A percentile compares a stretch with the other conserved stretches of the same genome.
Conservation (phyloP, 163 green algal species). For the Prototheca stagnorum region DNA sequence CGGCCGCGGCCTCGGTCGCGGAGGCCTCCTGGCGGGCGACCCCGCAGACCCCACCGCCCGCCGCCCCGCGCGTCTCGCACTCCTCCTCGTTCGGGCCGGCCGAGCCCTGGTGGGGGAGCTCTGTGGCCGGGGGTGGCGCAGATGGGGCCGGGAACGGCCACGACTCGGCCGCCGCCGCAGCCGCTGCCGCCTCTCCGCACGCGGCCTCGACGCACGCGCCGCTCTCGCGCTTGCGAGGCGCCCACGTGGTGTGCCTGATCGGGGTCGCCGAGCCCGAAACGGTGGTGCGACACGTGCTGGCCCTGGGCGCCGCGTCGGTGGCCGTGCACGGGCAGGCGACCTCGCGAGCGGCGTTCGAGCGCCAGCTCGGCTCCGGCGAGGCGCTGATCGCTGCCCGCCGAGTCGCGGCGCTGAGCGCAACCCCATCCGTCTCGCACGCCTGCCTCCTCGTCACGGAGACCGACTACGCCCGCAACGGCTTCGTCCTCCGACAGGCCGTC, state of each 20-base stretch:
- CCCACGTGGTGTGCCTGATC: slow-evolving; percentile 17
- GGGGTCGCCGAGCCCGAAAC: slow-evolving; percentile 15
- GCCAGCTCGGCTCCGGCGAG: slow-evolving; percentile 17
- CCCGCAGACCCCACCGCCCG: too few relatives aligned
- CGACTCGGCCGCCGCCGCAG: too few relatives aligned
- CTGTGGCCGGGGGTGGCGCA: too few relatives aligned
- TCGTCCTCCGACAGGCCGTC: slow-evolving; percentile 16
- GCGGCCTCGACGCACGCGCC: too few relatives aligned
- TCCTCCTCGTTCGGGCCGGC: too few relatives aligned
- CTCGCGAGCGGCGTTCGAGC: slow-evolving; percentile 20
- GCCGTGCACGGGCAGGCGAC: slow-evolving; percentile 12
- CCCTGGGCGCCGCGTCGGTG: slow-evolving; percentile 12
- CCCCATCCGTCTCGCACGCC: slow-evolving; percentile 6
- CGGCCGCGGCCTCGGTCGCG: too few relatives aligned
- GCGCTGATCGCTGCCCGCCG: slow-evolving; percentile 4
- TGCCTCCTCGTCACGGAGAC: slow-evolving; percentile 25
- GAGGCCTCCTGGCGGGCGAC: too few relatives aligned
- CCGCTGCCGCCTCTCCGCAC: too few relatives aligned
- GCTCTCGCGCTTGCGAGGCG: slow-evolving; percentile 4
- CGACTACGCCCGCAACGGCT: slow-evolving; percentile 18
- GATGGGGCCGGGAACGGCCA: too few relatives aligned
- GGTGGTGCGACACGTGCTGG: slow-evolving; percentile 12
- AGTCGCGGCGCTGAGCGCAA: slow-evolving; percentile 1
- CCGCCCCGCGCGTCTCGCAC: too few relatives aligned
- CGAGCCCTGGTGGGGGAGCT: too few relatives aligned